phyloP scores from a whole-genome alignment of 208 protist species.

The Trypanosoma melophagium region DNA sequence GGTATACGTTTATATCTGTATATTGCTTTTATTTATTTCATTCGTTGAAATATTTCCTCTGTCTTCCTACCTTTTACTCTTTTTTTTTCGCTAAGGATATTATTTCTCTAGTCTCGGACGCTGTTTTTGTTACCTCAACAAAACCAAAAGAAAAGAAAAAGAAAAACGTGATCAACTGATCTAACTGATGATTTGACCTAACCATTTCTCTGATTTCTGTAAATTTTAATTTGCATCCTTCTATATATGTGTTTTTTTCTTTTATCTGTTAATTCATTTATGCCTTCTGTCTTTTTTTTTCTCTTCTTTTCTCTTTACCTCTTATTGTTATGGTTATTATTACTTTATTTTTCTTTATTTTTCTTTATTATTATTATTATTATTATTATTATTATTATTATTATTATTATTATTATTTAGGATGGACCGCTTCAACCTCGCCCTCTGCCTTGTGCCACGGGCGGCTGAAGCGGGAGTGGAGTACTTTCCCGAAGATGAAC shows the following conservation, averaged over 20 bases:
- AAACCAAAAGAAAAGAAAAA: background rate
- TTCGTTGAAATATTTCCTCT: background rate
- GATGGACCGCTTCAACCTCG: constrained; percentile 45
- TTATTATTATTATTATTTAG: constrained; percentile 2
- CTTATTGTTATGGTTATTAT: too few species aligned
- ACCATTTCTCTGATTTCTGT: too few species aligned
- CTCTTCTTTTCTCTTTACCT: constrained; percentile 19
- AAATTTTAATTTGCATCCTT: too few species aligned
- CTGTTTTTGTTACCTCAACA: background rate
- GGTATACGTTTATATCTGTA: too few species aligned
- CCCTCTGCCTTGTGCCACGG: constrained; percentile 47
- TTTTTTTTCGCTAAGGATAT: too few species aligned
- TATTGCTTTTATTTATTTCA: too few species aligned
- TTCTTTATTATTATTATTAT: constrained; percentile 3
- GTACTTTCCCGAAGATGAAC: constrained; percentile 17
- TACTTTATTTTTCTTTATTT: constrained; percentile 1
- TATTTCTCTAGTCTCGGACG: too few species aligned
- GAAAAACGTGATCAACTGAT: background rate
- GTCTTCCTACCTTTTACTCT: constrained; percentile 19
- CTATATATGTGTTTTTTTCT: too few species aligned
- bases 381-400: constrained; percentile 4
- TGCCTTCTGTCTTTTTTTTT: background rate
- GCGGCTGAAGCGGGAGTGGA: constrained; percentile 4
- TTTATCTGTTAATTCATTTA: too few species aligned
- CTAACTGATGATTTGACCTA: background rate